Evolutionary conservation across 306 rosid species (phyloP).

Genomic region (Vigna reflexopilosa): DNA sequence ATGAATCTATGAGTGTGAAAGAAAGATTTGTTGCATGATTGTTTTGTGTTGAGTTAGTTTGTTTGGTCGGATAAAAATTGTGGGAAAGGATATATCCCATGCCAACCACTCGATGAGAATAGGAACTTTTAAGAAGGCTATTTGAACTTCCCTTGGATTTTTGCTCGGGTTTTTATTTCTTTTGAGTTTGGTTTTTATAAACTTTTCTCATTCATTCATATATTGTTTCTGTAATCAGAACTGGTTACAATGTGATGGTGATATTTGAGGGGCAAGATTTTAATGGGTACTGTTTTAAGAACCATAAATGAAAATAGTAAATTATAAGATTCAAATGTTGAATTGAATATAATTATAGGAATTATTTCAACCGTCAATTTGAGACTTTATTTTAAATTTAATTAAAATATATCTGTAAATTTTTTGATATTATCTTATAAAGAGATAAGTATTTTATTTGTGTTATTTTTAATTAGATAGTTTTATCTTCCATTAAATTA

Average conservation of each 20-base stretch:
- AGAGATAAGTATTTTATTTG: too few species aligned
- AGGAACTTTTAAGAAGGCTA: too few species aligned
- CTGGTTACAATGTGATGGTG: background rate
- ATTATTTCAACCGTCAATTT: too few species aligned
- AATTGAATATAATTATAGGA: too few species aligned
- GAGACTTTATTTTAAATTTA: too few species aligned
- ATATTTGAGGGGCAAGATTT: background rate
- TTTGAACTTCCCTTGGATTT: background rate
- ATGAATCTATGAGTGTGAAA: constrained; percentile 22
- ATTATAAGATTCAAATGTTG: too few species aligned
- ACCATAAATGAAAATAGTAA: too few species aligned
- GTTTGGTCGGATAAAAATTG: constrained; percentile 42
- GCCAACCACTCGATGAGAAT: constrained; percentile 29
- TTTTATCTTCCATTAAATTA: too few species aligned
- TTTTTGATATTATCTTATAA: too few species aligned
- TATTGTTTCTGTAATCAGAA: background rate
- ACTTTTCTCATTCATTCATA: background rate
- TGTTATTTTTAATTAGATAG: too few species aligned
- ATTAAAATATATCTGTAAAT: too few species aligned
- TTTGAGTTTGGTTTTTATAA: background rate
- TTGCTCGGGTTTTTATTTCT: background rate
- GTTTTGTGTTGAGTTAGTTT: background rate
- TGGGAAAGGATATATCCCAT: constrained; percentile 41
- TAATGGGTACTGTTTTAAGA: too few species aligned
- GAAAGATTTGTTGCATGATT: background rate